phyloP scores from a whole-genome alignment of 2,329 filamentous ascomycete species.

The Ciborinia camelliae region DNA sequence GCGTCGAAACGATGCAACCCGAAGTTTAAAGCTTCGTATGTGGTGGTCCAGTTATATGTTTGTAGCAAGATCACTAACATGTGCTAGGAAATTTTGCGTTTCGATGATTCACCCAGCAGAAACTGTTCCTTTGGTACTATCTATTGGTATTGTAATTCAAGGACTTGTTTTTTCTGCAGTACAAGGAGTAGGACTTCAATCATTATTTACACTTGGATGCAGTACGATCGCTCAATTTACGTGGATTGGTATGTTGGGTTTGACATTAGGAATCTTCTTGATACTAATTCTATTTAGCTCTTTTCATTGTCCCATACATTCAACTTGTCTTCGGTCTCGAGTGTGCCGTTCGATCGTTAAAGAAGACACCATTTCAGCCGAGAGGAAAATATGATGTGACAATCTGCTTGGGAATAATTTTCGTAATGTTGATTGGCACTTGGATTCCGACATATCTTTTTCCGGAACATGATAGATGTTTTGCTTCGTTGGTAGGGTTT shows the following conservation, averaged over 20 bases:
- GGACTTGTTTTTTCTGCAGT: slow-evolving; percentile 54
- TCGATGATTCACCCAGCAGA: slow-evolving; percentile 39
- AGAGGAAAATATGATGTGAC: slow-evolving; percentile 58
- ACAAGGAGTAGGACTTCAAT: slow-evolving; percentile 53
- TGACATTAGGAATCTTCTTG: neutral
- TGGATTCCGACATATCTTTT: slow-evolving; percentile 57
- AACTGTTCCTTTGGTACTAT: slow-evolving; percentile 53
- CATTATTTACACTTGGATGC: slow-evolving; percentile 52
- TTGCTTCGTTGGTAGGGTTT: slow-evolving; percentile 67
- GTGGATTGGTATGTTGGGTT: slow-evolving; percentile 53
- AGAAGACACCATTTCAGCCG: slow-evolving; percentile 53
- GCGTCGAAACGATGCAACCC: slow-evolving; percentile 36
- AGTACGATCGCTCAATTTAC: slow-evolving; percentile 53
- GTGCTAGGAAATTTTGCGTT: slow-evolving; percentile 36
- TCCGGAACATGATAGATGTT: slow-evolving; percentile 57
- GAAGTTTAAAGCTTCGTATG: slow-evolving; percentile 43
- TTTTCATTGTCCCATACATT: slow-evolving; percentile 64
- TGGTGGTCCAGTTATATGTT: slow-evolving; percentile 37
- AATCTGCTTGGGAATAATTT: slow-evolving; percentile 52
- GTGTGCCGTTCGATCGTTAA: slow-evolving; percentile 53
- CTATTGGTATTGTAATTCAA: slow-evolving; percentile 56
- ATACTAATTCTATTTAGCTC: slow-evolving; percentile 46
- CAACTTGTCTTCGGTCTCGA: slow-evolving; percentile 65
- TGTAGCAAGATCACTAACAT: slow-evolving; percentile 27
- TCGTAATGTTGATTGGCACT: slow-evolving; percentile 51